Percentiles rank a stretch among this genome's conserved stretches.
Evolutionary conservation across 441 rosid species (phyloP).

Genomic region (Adansonia grandidieri): DNA sequence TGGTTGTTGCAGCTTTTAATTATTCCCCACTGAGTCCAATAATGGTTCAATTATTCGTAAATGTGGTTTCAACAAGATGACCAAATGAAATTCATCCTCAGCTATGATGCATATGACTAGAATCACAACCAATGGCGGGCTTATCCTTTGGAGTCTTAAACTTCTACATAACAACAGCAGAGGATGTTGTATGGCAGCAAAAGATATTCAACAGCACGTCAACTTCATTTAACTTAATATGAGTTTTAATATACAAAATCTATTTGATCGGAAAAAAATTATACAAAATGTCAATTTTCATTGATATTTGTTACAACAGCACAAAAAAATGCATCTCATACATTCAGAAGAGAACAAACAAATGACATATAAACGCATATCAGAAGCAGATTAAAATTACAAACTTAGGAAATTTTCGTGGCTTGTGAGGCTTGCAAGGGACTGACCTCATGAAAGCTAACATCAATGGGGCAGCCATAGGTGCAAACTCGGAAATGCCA

Average conservation of each 20-base stretch:
- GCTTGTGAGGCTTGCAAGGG: slow-evolving; percentile 3
- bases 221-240: neutral
- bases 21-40: neutral
- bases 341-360: slow-evolving; percentile 6
- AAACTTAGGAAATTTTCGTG: neutral
- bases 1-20: neutral
- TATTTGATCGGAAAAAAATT: neutral
- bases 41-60: neutral
- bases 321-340: neutral
- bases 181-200: neutral
- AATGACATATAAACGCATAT: slow-evolving; percentile 8
- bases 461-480: neutral
- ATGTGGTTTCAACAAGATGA: neutral
- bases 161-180: neutral
- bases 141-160: neutral
- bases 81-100: neutral
- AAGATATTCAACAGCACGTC: neutral
- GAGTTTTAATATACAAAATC: neutral
- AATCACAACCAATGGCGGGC: neutral
- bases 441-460: slow-evolving; percentile 21
- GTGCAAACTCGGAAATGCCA: neutral
- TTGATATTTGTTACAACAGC: slow-evolving; percentile 27
- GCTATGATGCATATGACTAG: neutral
- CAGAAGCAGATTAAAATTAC: neutral
- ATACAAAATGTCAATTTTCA: neutral